Conservation (phyloP, 2,329 filamentous ascomycete genomes). For the Calonectria pteridis region DNA sequence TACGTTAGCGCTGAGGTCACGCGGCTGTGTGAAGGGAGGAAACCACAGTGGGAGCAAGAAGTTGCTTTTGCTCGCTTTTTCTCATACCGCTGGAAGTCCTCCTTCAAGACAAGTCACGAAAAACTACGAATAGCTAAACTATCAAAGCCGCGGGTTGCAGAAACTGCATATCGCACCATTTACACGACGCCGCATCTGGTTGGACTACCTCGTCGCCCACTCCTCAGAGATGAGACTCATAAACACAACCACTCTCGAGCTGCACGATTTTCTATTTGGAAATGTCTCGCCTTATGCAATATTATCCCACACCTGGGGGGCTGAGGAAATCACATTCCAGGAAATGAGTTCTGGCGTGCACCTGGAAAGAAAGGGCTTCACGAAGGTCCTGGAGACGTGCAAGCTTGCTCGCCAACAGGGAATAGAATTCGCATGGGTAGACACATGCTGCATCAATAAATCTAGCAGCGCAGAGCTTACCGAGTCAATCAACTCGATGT, state of each 20-base stretch:
- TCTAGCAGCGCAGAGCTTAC: constrained; percentile 8
- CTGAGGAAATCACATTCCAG: neutral
- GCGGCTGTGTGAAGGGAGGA: neutral
- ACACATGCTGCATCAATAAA: constrained; percentile 15
- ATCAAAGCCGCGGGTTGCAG: neutral
- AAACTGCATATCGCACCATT: no score
- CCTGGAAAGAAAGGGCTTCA: neutral
- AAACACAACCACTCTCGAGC: neutral
- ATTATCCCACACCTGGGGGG: neutral
- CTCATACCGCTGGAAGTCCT: neutral
- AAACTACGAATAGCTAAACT: neutral
- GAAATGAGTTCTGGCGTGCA: neutral
- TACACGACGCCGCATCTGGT: neutral
- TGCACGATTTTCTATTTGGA: neutral
- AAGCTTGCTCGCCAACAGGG: neutral
- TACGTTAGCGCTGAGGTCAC: neutral
- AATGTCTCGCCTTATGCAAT: neutral
- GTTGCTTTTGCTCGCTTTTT: neutral
- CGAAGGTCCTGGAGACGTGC: neutral
- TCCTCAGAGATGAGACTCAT: neutral
- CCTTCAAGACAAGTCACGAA: neutral
- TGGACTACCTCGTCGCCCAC: neutral
- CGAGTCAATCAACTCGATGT: constrained; percentile 12
- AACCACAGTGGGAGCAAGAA: no score
- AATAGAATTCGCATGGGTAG: neutral